Evolutionary conservation across 164 flowering plant species (phyloP), one percentile per base, ranked within the genome.

Genomic region (Aristolochia fimbriata): DNA sequence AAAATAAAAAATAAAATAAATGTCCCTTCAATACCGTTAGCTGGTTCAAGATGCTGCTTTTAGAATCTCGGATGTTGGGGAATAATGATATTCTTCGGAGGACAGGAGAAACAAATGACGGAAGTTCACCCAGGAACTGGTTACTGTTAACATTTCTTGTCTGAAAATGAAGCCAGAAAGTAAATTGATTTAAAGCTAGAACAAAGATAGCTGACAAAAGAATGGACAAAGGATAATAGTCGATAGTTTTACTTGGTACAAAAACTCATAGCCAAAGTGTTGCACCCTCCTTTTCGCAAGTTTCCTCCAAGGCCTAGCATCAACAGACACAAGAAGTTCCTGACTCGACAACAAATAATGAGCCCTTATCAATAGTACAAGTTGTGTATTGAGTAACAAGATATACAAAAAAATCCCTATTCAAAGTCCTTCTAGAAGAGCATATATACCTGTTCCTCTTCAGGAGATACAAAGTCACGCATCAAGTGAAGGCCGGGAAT

Each of bases 221-320:
- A 55, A 55, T 27, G 30, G 15, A n/a, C 19, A 25, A 55, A 9
- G n/a, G 19, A 25, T 55, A 27, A 14, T 24, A 21, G 8, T 53
- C 22, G 43, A 37, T 25, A 30, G 16, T 63, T 78, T 78, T 77
- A 88, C 98, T 37, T 84, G 70, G 71, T 93, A 93, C 58, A 81
- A 61, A 65, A 93, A 93, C 70, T 88, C 96, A 66, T 86, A 91
- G 31, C 99, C 99, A 72, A 86, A 83, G 73, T 90, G 97, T 69
- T 90, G 97, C 69, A 93, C 96, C 68, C 96, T 82, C 66, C 97
- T 74, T 70, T 93, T 90, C 19, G 97, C 62, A 59, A 93, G 87
- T 61, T 64, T 55, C 31, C 74, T 81, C 99, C 99, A 93, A 61
- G 91, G 89, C 70, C 76, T 74, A 43, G 17, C 58, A 78, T 91